Conservation (phyloP, 805 yeast species). For the Sugiyamaella marilandica region DNA sequence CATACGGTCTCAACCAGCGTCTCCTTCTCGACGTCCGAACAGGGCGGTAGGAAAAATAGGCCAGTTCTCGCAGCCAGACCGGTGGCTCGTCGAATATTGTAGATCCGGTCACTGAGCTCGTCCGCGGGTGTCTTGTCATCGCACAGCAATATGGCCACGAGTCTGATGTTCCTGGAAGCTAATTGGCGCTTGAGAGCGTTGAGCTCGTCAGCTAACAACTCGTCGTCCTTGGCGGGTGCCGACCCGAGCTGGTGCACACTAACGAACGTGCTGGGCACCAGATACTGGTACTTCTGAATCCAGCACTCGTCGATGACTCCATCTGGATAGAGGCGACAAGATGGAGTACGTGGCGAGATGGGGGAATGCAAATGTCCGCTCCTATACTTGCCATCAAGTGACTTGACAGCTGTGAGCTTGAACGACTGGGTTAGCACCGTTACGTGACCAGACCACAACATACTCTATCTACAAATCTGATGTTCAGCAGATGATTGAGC, state of each 20-base stretch:
- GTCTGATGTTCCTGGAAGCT: slow-evolving; percentile 13
- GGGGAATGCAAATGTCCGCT: slow-evolving; percentile 27
- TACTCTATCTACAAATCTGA: slow-evolving; percentile 17
- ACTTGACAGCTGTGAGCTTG: slow-evolving; percentile 7
- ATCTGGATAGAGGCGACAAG: slow-evolving; percentile 38
- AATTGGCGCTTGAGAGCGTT: slow-evolving; percentile 17
- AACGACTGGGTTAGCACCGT: background rate
- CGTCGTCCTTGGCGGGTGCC: slow-evolving; percentile 28
- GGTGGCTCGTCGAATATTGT: slow-evolving; percentile 39
- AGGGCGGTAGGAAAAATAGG: slow-evolving; percentile 40
- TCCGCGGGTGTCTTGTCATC: slow-evolving; percentile 20
- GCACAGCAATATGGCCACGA: slow-evolving; percentile 20
- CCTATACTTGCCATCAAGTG: slow-evolving; percentile 5
- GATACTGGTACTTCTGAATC: slow-evolving; percentile 48
- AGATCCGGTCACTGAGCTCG: slow-evolving; percentile 30
- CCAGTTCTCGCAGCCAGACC: slow-evolving; percentile 44
- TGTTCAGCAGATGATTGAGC: slow-evolving; percentile 16
- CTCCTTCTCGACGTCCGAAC: slow-evolving; percentile 38
- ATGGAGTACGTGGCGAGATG: slow-evolving; percentile 44
- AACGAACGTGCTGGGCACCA: slow-evolving; percentile 45
- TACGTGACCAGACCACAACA: background rate
- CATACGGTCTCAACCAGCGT: slow-evolving; percentile 37
- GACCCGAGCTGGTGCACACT: slow-evolving; percentile 38
- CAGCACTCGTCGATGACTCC: slow-evolving; percentile 45
- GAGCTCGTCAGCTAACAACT: slow-evolving; percentile 22